Base-by-base conservation (phyloP, 2,329 filamentous ascomycete genomes). In the Penicillium paneum region DNA sequence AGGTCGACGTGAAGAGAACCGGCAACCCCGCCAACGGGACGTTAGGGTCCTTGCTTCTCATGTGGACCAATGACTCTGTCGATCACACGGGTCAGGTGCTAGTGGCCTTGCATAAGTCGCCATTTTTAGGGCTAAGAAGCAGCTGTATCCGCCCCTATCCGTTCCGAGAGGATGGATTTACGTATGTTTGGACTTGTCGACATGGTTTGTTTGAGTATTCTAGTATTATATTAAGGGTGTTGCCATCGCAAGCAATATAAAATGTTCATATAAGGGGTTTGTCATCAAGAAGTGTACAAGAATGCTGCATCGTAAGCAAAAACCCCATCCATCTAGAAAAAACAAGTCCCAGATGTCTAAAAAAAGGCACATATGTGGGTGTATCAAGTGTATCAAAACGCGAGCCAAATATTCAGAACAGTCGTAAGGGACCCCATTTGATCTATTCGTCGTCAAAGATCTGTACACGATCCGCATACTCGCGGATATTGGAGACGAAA, bases 391-490 rank as follows among this genome's bases (percentile, higher is more conserved):
- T 35, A 41, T 48, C 36, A 42, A 51, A 52, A 41, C 8, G 34
- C 21, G 11, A 36, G 31, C 29, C 21, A 29, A 17, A 51, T 43
- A 32, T 41, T 38, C 28, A 39, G 19, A 39, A 19, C 31, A 40
- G 35, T 47, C 41, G 42, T 45, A 45, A 52, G n/a, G 11, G 17
- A 8, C 11, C 17, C 12, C 36, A 24, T 41, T 17, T 19, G 32
- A 54, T 47, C 56, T 60, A 64, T 76, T 66, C 72, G 15, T 91
- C 85, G 54, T 94, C 89, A 63, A 84, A 89, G 42, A 97, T 86
- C 75, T 90, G 86, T 26, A 97, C 90, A 65, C 86, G 91, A 32
- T 88, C 86, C 0, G 91, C 86, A 71, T 97, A 97, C 66, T 91
- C 83, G 34, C 74, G 76, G 57, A 99, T 97, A 56, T 89, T 88